Percentiles rank a stretch among this genome's conserved stretches.
Conservation (phyloP, 1,284 basidiomycete genomes). For the Moesziomyces sp. region DNA sequence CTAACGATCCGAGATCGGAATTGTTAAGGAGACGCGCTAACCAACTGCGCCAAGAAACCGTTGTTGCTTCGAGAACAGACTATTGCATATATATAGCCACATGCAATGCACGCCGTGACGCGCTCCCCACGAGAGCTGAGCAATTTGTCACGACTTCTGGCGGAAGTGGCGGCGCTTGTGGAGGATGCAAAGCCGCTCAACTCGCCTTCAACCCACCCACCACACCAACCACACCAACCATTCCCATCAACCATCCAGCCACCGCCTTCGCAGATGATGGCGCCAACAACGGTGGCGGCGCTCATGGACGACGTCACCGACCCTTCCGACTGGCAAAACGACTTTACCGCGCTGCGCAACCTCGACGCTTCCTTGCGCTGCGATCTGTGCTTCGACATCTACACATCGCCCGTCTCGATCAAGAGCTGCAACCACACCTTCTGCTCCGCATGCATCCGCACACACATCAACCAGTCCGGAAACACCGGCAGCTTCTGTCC, state of each 20-base stretch:
- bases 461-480: slow-evolving; percentile 63
- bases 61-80: no score
- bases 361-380: slow-evolving; percentile 61
- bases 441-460: slow-evolving; percentile 64
- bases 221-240: no score
- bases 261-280: no score
- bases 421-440: slow-evolving; percentile 61
- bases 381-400: slow-evolving; percentile 64
- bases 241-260: no score
- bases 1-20: slow-evolving; percentile 44
- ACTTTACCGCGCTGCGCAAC: slow-evolving; percentile 44
- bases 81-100: no score
- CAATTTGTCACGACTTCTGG: no score
- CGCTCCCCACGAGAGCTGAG: no score
- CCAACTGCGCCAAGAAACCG: slow-evolving; percentile 56
- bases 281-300: slow-evolving; percentile 6
- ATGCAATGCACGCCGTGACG: no score
- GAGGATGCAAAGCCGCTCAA: no score
- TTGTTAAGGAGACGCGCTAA: slow-evolving; percentile 59
- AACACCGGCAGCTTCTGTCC: slow-evolving; percentile 59
- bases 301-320: slow-evolving; percentile 56
- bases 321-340: slow-evolving; percentile 60
- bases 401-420: slow-evolving; percentile 60
- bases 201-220: no score
- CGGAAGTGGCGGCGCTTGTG: no score